Evolutionary conservation across 2,329 filamentous ascomycete genomes (phyloP), one percentile per base, ranked within the genome.

Genomic region (Knoxdaviesia proteae): DNA sequence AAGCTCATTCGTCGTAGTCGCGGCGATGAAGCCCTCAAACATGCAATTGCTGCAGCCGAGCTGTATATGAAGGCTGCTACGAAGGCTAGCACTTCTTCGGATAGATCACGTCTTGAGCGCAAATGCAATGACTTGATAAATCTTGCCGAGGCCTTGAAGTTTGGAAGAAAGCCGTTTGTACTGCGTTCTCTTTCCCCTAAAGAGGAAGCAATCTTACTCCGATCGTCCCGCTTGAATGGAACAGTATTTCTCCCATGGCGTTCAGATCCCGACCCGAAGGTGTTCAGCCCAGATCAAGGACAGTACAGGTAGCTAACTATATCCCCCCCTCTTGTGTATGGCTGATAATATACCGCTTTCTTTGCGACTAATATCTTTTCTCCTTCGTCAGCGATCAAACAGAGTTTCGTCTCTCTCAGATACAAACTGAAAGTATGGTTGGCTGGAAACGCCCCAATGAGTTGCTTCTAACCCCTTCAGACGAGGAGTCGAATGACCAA

Each of bases 401-500:
- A 1, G 65, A 72, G 7, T 73, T 92, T 42, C 69, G 75, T 30
- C 67, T 98, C 36, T 96, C 90, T 0, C 54, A 69, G 6, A 68
- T 71, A 38, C 90, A 98, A 54, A 62, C 66, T 34, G 68, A 76
- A 34, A 78, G 82, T n/a, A 86, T 96, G 52, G 70, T 72, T 41
- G 79, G 76, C 36, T 98, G 90, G 90, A 80, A 77, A 56, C 74
- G 84, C 34, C 83, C 87, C 1, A 53, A 56, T 10, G 77, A 93
- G 44, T 66, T 86, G 29, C 61, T 80, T n/a, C 58, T 65, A 10
- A 60, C 59, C 4, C 45, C 20, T 20, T 20, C 48, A 34, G 54
- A 54, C 3, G 67, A 53, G 29, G 51, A 20, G 20, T 20, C 20
- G 20, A 20, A 20, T 20, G 20, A 20, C 2, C 20, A 20, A 20